Evolutionary conservation across 2,329 filamentous ascomycete species (phyloP), one percentile per base, ranked within the genome.

Genomic region (Fusarium sp.): DNA sequence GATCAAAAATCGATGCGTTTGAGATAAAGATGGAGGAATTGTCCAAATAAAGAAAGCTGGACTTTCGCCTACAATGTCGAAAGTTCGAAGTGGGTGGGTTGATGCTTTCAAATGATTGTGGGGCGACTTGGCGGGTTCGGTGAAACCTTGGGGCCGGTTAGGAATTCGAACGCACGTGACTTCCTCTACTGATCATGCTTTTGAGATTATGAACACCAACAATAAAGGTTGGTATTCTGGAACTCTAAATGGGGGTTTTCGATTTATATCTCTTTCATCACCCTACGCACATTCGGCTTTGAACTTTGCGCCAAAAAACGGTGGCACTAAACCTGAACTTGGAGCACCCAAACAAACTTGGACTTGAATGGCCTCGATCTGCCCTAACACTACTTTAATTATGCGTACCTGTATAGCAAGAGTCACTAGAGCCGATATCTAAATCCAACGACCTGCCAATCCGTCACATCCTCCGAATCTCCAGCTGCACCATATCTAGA

Each of bases 391-490:
- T 10, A 31, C 10, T 31, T 31, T 5, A 31, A 13, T 31, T 5
- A 31, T 31, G 28, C 9, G 10, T 31, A 31, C 10, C 10, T 5
- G 19, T 19, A 31, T 11, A 31, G 13, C 5, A 11, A 26, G 24
- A 15, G 11, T 26, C 22, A 39, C 57, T 72, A 86, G 26, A 86
- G 72, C 28, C 88, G 82, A 76, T 90, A 90, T 42, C 87, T 82
- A 65, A 90, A 90, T 0, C 88, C 88, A 19, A 82, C 74, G 1
- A 83, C 88, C 38, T 88, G 83, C 84, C 86, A 88, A 70, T 90
- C 88, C 3, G 88, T 89, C 4, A 85, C 76, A 74, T 90, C 87
- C 21, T 88, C 85, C 58, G 87, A 85, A 60, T 85, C 84, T 76
- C 76, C 65, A 26, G 75, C 75, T 5, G 19, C 14, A 79, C 71